Evolutionary conservation across 2,329 filamentous ascomycete species (phyloP).

Genomic region (Talaromyces sp.): DNA sequence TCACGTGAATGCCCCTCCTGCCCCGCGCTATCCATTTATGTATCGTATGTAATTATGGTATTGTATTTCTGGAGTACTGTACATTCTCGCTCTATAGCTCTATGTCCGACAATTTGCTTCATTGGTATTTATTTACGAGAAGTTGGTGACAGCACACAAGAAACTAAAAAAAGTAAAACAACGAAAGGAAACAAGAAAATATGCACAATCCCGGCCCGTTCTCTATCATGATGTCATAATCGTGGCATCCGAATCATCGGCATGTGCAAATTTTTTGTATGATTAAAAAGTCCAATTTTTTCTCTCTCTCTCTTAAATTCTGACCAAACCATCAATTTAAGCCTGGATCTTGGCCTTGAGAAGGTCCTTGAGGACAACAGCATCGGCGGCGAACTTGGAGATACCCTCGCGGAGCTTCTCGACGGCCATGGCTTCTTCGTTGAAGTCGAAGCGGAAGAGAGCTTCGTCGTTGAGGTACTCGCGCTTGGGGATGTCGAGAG

Average conservation of each 20-base stretch:
- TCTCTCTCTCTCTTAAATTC: too few relatives aligned
- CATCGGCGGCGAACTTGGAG: conserved; percentile 97
- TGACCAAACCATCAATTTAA: conserved; percentile 21
- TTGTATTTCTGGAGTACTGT: not conserved
- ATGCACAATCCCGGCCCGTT: conserved; percentile 1
- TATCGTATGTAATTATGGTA: not conserved
- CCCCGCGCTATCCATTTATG: not conserved
- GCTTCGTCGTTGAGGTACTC: conserved; percentile 85
- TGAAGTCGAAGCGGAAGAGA: conserved; percentile 96
- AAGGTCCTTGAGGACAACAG: conserved; percentile 86
- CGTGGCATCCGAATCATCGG: not conserved
- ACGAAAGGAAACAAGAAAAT: not conserved
- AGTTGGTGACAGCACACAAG: not conserved
- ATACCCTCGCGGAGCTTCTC: conserved; percentile 99
- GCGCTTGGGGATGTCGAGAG: conserved; percentile 78
- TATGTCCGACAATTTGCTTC: not conserved
- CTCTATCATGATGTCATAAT: not conserved
- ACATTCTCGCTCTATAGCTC: not conserved
- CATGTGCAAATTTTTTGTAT: not conserved
- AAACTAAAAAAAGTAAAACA: not conserved
- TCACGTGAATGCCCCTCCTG: not conserved
- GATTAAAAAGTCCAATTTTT: not conserved
- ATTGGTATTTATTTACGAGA: not conserved
- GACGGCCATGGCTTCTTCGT: conserved; percentile 98
- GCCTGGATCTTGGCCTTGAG: conserved; percentile 75